Base-by-base conservation (phyloP, 495 filamentous ascomycete species). In the Cladorrhinum samala region DNA sequence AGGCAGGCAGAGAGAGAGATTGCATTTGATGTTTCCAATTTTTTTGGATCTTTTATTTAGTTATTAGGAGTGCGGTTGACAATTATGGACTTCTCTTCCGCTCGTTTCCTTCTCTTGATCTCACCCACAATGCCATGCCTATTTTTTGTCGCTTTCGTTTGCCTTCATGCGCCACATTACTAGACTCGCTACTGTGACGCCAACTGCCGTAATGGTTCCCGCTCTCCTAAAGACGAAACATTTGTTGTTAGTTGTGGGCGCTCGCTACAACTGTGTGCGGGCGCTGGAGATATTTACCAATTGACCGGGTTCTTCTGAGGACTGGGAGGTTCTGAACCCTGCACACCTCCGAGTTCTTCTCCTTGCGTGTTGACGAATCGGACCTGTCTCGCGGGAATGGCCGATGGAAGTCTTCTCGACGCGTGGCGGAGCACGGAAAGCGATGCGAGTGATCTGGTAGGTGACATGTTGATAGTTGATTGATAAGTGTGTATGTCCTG, bases 301-400 rank as follows among this genome's bases (percentile, higher is more conserved):
- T 53, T 53, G 43, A 53, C 50, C 2, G 30, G 42, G 14, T 53
- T 53, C 18, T 9, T 33, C 9, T 53, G 38, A 0, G 50, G 50
- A n/a, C 30, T 23, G 2, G 50, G 50, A 2, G 50, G 50, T 16
- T 53, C 50, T 7, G 50, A 53, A 9, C 50, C 50, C 8, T 17
- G 6, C 13, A 53, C 50, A 23, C 50, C 50, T 11, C 50, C 50
- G 9, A 53, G 50, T n/a, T 53, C 50, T 25, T 53, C 50, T 2
- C 27, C 33, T 5, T 53, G 25, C 8, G 50, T 53, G 50, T 46
- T 53, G 19, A 53, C 50, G 21, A 46, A 38, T 8, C 50, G 50
- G 21, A 53, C 42, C 11, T 53, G 42, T 19, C 33, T 53, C 17
- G n/a, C 50, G 7, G 43, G 17, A 6, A 17, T 8, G 7, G 17